Evolutionary conservation across 768 basidiomycete genomes (phyloP).

Genomic region (Leccinum aurantiacum): DNA sequence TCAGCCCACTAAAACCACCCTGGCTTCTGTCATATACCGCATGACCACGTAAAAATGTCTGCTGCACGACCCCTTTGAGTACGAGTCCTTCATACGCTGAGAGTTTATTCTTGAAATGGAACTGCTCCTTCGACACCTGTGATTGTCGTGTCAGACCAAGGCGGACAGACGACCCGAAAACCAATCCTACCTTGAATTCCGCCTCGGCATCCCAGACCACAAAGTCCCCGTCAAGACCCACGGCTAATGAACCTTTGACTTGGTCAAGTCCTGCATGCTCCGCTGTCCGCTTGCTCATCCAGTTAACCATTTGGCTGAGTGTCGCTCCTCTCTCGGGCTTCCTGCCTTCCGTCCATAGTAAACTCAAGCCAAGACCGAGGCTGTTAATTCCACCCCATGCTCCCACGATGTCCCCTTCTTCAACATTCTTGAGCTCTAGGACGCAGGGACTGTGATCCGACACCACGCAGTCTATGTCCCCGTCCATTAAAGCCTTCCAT

Average conservation of each 20-base stretch:
- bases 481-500: constrained; percentile 80
- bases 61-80: constrained; percentile 68
- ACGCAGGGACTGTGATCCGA: constrained; percentile 96
- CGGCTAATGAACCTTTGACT: constrained; percentile 68
- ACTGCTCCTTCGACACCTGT: constrained; percentile 69
- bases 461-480: constrained; percentile 88
- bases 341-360: constrained; percentile 84
- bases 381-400: constrained; percentile 97
- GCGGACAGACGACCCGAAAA: neutral
- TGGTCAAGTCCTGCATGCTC: constrained; percentile 71
- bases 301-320: constrained; percentile 65
- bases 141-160: constrained; percentile 5
- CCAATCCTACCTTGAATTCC: constrained; percentile 37
- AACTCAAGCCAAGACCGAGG: constrained; percentile 83
- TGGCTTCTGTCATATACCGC: constrained; percentile 56
- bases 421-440: constrained; percentile 72
- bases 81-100: constrained; percentile 82
- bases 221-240: constrained; percentile 85
- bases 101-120: constrained; percentile 93
- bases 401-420: constrained; percentile 77
- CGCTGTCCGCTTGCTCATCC: constrained; percentile 75
- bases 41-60: constrained; percentile 78
- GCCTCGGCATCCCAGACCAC: constrained; percentile 75
- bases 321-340: constrained; percentile 50
- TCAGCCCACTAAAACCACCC: constrained; percentile 36